Conservation (phyloP, 2,329 filamentous ascomycete genomes). For the Venturia nashicola region DNA sequence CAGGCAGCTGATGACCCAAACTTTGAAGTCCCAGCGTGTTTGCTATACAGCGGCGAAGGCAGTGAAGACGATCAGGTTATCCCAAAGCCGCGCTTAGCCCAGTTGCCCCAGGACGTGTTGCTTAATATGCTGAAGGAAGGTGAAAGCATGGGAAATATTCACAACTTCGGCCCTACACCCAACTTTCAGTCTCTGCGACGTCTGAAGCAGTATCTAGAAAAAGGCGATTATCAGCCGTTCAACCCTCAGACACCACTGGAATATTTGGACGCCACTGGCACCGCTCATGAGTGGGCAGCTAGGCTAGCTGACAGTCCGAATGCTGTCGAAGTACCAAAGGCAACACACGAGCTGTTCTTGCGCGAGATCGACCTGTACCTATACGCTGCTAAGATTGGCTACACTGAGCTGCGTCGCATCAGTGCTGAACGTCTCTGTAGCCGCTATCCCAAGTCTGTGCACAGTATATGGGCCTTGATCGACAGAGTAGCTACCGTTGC, state of each 20-base stretch:
- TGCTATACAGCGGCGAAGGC: conserved; percentile 7
- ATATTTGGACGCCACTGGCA: conserved; percentile 9
- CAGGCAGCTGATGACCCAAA: not conserved
- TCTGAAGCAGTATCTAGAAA: conserved; percentile 9
- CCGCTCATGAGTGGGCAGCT: not conserved
- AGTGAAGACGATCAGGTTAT: conserved; percentile 5
- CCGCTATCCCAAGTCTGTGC: conserved; percentile 8
- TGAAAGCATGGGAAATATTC: not conserved
- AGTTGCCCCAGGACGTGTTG: conserved; percentile 9
- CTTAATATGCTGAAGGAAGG: conserved; percentile 8
- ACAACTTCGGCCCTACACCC: conserved; percentile 2
- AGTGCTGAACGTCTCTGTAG: conserved; percentile 6
- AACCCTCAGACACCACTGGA: conserved; percentile 2
- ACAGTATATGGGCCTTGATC: conserved; percentile 7
- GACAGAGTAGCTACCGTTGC: conserved; percentile 4
- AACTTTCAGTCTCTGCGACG: conserved; percentile 9
- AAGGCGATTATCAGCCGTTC: conserved; percentile 9
- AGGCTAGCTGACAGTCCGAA: conserved; percentile 7
- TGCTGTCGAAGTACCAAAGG: conserved; percentile 4
- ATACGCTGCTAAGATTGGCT: conserved; percentile 7
- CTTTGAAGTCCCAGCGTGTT: conserved; percentile 5
- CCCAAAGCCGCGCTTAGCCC: not conserved
- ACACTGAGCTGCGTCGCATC: conserved; percentile 5
- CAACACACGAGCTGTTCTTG: conserved; percentile 8
- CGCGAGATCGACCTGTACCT: conserved; percentile 8